A percentile compares a stretch with the other conserved stretches of the same genome.
phyloP scores from a whole-genome alignment of 352 stramenopile genomes.

The Phytophthora lateralis region DNA sequence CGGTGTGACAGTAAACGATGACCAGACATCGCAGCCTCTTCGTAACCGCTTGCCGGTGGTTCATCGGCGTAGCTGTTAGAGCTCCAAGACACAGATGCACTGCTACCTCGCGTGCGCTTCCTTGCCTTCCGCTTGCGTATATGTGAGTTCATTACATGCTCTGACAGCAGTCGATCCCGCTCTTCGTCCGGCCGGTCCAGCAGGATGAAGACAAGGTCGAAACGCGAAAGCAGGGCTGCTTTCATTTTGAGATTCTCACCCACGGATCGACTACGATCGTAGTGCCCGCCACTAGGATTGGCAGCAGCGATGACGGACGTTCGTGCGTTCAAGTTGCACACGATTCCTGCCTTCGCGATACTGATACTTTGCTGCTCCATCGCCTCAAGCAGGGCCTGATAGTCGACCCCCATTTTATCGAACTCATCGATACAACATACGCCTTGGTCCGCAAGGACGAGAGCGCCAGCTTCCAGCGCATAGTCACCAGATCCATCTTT shows the following conservation, averaged over 20 bases:
- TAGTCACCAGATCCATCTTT: constrained; percentile 94
- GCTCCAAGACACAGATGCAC: constrained; percentile 25
- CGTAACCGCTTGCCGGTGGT: constrained; percentile 12
- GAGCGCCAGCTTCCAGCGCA: constrained; percentile 91
- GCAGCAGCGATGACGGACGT: constrained; percentile 97
- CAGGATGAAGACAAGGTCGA: constrained; percentile 98
- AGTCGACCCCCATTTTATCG: constrained; percentile 96
- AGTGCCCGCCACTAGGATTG: constrained; percentile 97
- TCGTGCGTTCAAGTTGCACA: constrained; percentile 94
- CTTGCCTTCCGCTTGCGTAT: constrained; percentile 37
- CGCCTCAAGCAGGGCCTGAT: constrained; percentile 94
- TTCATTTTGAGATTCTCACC: constrained; percentile 97
- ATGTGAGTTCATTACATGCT: constrained; percentile 95
- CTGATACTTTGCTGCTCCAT: constrained; percentile 99
- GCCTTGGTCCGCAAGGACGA: constrained; percentile 95
- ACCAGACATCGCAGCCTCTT: constrained; percentile 8
- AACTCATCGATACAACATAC: constrained; percentile 99
- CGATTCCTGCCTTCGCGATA: constrained; percentile 90
- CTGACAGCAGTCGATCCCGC: constrained; percentile 93
- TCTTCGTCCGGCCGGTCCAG: constrained; percentile 94
- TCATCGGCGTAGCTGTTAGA: constrained; percentile 30
- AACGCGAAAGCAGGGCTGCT: constrained; percentile 94
- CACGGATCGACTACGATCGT: constrained; percentile 95
- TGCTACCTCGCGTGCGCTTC: constrained; percentile 38
- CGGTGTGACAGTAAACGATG: constrained; percentile 55